Percentiles rank a stretch among this genome's conserved stretches.
phyloP scores from a whole-genome alignment of 352 stramenopile species.

The Pythium aristosporum region DNA sequence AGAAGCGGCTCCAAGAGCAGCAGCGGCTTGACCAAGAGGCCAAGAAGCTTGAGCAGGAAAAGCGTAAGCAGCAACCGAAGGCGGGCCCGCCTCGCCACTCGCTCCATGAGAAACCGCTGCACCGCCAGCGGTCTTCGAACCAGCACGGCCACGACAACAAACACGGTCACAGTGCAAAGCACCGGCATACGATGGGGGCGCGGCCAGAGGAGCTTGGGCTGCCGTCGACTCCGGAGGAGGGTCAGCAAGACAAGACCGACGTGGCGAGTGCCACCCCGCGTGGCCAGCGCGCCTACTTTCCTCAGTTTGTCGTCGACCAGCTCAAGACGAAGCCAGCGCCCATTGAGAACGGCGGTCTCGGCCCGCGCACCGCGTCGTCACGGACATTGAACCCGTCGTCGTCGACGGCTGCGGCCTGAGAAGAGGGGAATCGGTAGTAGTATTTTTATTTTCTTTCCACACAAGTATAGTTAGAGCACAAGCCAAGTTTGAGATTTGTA shows the following conservation, averaged over 20 bases:
- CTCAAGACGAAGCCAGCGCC: conserved; percentile 23
- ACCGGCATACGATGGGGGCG: conserved; percentile 17
- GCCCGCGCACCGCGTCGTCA: conserved; percentile 9
- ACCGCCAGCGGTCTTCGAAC: conserved; percentile 11
- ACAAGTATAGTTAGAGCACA: conserved; percentile 10
- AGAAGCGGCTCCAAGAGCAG: conserved; percentile 28
- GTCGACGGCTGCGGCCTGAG: conserved; percentile 2
- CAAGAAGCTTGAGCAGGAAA: conserved; percentile 16
- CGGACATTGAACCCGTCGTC: conserved; percentile 1
- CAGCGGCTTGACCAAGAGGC: conserved; percentile 23
- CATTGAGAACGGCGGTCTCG: conserved; percentile 4
- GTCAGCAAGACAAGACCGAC: neutral
- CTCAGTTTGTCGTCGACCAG: conserved; percentile 27
- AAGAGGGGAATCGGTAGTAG: neutral
- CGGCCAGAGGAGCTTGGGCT: conserved; percentile 9
- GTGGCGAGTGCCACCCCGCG: neutral
- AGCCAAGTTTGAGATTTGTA: conserved; percentile 10
- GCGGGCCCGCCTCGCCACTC: conserved; percentile 14
- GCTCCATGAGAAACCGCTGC: conserved; percentile 25
- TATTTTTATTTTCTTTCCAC: conserved; percentile 15
- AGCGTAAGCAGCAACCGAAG: conserved; percentile 2
- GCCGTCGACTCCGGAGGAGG: neutral
- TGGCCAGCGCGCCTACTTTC: conserved; percentile 22
- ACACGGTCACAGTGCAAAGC: conserved; percentile 7
- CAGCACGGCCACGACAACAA: conserved; percentile 10